Conservation (phyloP, 2,329 filamentous ascomycete species). For the Aspergillus quadrilineatus region DNA sequence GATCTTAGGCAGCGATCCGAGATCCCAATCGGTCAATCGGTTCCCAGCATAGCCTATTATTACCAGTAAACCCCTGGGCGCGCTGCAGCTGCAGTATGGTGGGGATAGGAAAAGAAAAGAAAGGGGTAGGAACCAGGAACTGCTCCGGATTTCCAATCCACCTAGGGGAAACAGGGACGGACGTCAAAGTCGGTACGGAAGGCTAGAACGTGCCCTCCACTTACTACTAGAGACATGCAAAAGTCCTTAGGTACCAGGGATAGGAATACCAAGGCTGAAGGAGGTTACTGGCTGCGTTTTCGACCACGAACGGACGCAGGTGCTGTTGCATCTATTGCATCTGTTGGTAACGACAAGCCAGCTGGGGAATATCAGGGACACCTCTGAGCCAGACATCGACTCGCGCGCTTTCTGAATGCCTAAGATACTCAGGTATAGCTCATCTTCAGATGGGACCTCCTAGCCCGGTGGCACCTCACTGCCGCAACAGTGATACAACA, state of each 20-base stretch:
- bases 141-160: background rate
- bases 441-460: background rate
- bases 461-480: slow-evolving; percentile 5
- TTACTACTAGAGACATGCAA: background rate
- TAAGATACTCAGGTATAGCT: slow-evolving; percentile 5
- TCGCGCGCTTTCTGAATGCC: background rate
- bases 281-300: background rate
- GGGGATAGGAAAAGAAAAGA: background rate
- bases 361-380: background rate
- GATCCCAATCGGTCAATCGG: background rate
- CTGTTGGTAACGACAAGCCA: background rate
- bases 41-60: background rate
- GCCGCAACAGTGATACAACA: slow-evolving; percentile 22
- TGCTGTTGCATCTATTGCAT: background rate
- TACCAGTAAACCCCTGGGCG: background rate
- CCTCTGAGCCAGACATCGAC: background rate
- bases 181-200: background rate
- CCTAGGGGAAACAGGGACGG: background rate
- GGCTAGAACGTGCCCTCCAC: background rate
- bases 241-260: background rate
- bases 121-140: background rate
- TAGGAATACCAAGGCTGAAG: background rate
- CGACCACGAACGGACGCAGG: background rate
- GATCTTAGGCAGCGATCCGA: background rate
- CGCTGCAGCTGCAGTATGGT: slow-evolving; percentile 1